Base-by-base conservation (phyloP, 2,329 filamentous ascomycete species). In the Gaeumannomyces tritici region DNA sequence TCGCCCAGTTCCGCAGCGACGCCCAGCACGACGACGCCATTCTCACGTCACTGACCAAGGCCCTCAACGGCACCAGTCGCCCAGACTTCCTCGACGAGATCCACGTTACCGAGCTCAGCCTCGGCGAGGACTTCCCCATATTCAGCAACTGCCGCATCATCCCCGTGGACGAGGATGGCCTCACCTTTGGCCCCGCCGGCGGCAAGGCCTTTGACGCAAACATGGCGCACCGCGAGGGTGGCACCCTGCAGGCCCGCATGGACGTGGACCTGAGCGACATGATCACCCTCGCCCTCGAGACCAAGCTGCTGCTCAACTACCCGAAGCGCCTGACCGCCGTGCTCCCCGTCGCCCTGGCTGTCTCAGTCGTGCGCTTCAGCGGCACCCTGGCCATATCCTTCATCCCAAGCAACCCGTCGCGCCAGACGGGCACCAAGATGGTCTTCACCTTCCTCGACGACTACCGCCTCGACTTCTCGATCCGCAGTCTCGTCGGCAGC, bases 121-220 rank as follows among this genome's bases (percentile, higher is more conserved):
- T 99, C 5, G 95, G 95, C 33, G 95, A 99, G 70, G 95, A 99
- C 70, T 99, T 98, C 67, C 95, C 95, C 31, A 99, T 99, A 61
- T 96, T 99, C 74, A 97, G 93, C 78, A 99, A 99, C 74, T 98
- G 95, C 71, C 87, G 95, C 64, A 89, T 99, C 62, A 97, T 97
- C 64, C 91, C 93, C 2, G 90, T 97, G 0, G 88, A 91, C 69
- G 90, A 93, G 68, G 89, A 93, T 73, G 89, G 89, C 1, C 74
- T 87, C 47, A 80, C 77, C 57, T 77, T 88, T 47, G 81, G 60
- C 2, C 60, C 58, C 31, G 58, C 77, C 62, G 73, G 73, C 29
- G 78, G 80, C 21, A 79, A 76, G 65, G 79, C 76, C n/a, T 79
- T 83, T 56, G 79, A 83, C 63, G 76, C 79, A 4, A 79, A 77